Base-by-base conservation (phyloP, 192 early-diverging fungal species). In the Coemansia sp. region DNA sequence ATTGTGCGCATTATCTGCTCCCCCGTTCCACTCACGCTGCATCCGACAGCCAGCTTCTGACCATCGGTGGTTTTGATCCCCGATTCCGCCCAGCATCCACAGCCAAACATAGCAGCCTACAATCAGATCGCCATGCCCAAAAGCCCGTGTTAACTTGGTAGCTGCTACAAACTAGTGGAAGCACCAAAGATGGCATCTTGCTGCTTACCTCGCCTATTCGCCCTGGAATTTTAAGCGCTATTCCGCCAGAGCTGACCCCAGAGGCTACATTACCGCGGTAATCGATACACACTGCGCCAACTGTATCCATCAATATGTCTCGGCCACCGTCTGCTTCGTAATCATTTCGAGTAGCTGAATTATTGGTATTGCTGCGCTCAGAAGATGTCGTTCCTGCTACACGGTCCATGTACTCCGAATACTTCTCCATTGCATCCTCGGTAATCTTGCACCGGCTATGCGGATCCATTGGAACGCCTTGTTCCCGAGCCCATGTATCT, bases 221-320 rank as follows among this genome's bases (percentile, higher is more conserved):
- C 2, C 94, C 94, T 0, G 91, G 87, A 17, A 79, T 74, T 61
- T 95, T 97, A 22, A 95, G 80, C 2, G 88, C 85, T 54, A 95
- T 93, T 0, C 94, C 94, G 22, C 94, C 94, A 50, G 88, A 91
- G 65, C 89, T 91, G 1, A 95, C 93, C 2, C 88, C 92, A 1
- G 91, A 74, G 0, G 87, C 83, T 15, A 93, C 68, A 47, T 82
- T 75, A 7, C 92, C 92, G 9, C 52, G 23, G 5, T 15, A 15
- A 59, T 93, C 91, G 3, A 93, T 70, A 50, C 87, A 89, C 50
- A 97, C 85, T 0, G 91, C 91, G 0, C 94, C 94, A 3, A 97
- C 92, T n/a, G 94, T 97, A 57, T 96, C 94, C 40, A 85, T 75
- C 17, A 82, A 17, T 29, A 64, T 1, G 23, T 59, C 67, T 1